phyloP scores from a whole-genome alignment of 108 stramenopile species.

The Pseudonitzschia delicatissima region DNA sequence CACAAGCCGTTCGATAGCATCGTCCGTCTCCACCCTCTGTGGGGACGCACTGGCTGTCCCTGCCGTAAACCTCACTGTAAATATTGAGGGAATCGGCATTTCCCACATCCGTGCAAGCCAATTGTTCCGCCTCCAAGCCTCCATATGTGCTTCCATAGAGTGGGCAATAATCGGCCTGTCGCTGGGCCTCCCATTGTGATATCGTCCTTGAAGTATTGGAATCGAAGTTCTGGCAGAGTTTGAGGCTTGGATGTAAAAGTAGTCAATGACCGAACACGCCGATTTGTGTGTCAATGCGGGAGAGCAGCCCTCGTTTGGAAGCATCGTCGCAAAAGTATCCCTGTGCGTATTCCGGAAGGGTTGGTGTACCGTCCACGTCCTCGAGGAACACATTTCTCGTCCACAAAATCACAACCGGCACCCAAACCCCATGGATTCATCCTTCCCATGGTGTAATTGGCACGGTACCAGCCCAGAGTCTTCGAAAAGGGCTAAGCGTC shows the following conservation, averaged over 20 bases:
- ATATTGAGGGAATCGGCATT: conserved; percentile 65
- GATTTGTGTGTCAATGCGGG: conserved; percentile 71
- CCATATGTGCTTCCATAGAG: conserved; percentile 70
- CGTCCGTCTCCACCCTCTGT: conserved; percentile 63
- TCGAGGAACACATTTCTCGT: conserved; percentile 51
- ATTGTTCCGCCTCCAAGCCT: conserved; percentile 47
- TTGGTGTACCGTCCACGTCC: conserved; percentile 32
- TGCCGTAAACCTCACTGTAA: conserved; percentile 68
- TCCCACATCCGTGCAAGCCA: conserved; percentile 53
- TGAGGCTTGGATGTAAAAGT: conserved; percentile 48
- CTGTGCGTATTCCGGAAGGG: conserved; percentile 52
- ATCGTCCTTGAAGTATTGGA: conserved; percentile 65
- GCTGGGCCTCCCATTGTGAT: conserved; percentile 65
- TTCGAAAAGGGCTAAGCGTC: conserved; percentile 78
- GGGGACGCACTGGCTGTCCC: conserved; percentile 69
- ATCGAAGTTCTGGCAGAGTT: conserved; percentile 44
- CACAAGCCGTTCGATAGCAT: conserved; percentile 73
- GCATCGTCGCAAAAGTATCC: conserved; percentile 74
- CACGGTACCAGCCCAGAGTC: conserved; percentile 84
- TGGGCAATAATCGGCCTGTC: conserved; percentile 82
- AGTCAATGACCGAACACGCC: conserved; percentile 79
- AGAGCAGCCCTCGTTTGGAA: conserved; percentile 58
- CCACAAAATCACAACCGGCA: conserved; percentile 79
- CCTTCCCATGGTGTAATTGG: conserved; percentile 51
- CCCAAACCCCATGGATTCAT: conserved; percentile 65